Evolutionary conservation across 352 stramenopile species (phyloP).

Genomic region (Pythium brassicae): DNA sequence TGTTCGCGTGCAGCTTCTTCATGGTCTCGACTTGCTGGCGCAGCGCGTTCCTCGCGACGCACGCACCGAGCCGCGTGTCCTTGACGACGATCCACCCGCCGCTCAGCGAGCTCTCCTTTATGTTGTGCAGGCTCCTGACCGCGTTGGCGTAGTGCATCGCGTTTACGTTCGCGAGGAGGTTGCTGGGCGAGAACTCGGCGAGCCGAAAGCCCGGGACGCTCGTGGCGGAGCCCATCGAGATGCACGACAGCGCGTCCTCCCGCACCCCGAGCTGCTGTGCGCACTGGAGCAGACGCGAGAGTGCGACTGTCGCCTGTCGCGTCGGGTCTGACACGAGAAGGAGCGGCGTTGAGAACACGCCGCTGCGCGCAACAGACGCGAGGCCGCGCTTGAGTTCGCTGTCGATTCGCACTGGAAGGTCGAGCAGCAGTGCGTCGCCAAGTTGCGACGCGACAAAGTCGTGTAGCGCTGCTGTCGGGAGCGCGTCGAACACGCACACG

Average conservation of each 20-base stretch:
- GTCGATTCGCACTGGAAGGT: conserved; percentile 5
- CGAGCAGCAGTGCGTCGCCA: conserved; percentile 13
- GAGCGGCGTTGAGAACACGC: conserved; percentile 10
- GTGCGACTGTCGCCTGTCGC: not conserved
- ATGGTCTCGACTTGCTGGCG: conserved; percentile 27
- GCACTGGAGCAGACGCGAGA: conserved; percentile 10
- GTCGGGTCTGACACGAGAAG: conserved; percentile 8
- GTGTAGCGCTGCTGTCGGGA: conserved; percentile 19
- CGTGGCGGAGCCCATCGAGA: conserved; percentile 10
- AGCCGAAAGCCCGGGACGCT: conserved; percentile 9
- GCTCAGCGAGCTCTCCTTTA: conserved; percentile 24
- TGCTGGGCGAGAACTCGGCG: conserved; percentile 12
- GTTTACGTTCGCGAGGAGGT: conserved; percentile 6
- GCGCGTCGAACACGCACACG: conserved; percentile 21
- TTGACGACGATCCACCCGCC: conserved; percentile 30
- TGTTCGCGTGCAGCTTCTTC: conserved; percentile 20
- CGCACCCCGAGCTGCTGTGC: conserved; percentile 4
- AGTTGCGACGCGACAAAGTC: conserved; percentile 23
- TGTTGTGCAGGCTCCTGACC: conserved; percentile 12
- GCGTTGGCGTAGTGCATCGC: conserved; percentile 5
- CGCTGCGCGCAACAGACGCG: conserved; percentile 1
- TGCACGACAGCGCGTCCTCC: conserved; percentile 9
- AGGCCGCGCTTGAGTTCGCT: conserved; percentile 3
- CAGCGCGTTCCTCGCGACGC: conserved; percentile 17
- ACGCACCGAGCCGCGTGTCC: conserved; percentile 6